phyloP scores from a whole-genome alignment of 2,329 filamentous ascomycete species.

The Dichotomopilus funicola region DNA sequence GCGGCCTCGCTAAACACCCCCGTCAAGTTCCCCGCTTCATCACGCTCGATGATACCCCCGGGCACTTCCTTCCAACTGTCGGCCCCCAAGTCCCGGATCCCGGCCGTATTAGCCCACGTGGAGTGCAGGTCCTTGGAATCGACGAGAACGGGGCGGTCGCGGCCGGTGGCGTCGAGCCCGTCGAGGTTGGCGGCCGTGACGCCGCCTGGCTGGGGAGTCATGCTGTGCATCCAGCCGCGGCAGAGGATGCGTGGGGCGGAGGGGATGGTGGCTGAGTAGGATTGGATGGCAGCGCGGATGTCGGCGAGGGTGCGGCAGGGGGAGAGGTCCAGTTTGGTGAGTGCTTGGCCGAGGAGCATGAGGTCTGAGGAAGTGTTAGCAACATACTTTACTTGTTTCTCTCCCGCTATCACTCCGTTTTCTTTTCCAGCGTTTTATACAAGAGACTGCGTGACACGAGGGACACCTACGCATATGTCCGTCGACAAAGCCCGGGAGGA shows the following conservation, averaged over 20 bases:
- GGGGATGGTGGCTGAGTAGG: conserved; percentile 40
- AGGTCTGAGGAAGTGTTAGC: conserved; percentile 31
- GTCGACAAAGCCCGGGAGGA: conserved; percentile 51
- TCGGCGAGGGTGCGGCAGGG: conserved; percentile 41
- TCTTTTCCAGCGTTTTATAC: too few species aligned
- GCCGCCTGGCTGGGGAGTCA: conserved; percentile 38
- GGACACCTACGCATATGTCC: conserved; percentile 50
- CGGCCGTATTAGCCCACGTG: conserved; percentile 49
- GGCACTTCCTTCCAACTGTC: conserved; percentile 40
- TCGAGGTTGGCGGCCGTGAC: conserved; percentile 35
- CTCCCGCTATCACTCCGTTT: too few species aligned
- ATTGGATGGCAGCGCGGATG: conserved; percentile 40
- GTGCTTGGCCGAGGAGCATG: conserved; percentile 47
- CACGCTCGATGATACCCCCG: conserved; percentile 47
- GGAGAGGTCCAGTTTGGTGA: conserved; percentile 44
- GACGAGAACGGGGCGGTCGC: conserved; percentile 44
- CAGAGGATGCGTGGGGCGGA: conserved; percentile 42
- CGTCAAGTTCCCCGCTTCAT: conserved; percentile 38
- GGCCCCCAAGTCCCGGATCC: conserved; percentile 44
- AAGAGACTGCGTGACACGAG: too few species aligned
- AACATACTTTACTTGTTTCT: too few species aligned
- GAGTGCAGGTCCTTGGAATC: conserved; percentile 53
- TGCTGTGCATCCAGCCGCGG: conserved; percentile 50
- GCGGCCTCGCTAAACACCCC: conserved; percentile 49
- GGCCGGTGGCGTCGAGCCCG: conserved; percentile 45